Percentiles rank a stretch among this genome's conserved stretches.
Evolutionary conservation across 2,329 filamentous ascomycete species (phyloP).

Genomic region (Aspergillus tubingensis): DNA sequence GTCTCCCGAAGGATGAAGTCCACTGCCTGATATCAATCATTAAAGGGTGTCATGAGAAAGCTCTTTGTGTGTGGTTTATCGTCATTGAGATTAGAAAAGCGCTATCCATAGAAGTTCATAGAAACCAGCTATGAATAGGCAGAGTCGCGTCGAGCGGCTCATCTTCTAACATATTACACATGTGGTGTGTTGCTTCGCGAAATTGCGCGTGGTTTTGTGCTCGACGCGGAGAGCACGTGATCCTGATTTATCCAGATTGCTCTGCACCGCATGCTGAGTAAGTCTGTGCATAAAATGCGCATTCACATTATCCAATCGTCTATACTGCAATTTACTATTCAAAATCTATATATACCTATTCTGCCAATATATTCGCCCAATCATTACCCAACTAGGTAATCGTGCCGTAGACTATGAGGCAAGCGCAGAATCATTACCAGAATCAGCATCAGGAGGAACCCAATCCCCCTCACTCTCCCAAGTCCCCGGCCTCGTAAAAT

Average conservation of each 20-base stretch:
- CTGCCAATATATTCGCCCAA: too few species aligned
- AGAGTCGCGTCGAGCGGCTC: not conserved
- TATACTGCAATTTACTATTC: not conserved
- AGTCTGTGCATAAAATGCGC: not conserved
- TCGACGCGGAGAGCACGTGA: not conserved
- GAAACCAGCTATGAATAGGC: too few species aligned
- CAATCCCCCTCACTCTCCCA: slow-evolving; percentile 35
- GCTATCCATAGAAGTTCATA: not conserved
- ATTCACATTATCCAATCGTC: not conserved
- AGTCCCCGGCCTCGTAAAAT: slow-evolving; percentile 39
- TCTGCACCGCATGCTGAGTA: too few species aligned
- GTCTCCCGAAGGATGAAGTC: slow-evolving; percentile 39
- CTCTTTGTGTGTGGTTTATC: slow-evolving; percentile 42
- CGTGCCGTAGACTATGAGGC: too few species aligned
- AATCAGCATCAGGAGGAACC: not conserved
- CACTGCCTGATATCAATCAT: slow-evolving; percentile 23
- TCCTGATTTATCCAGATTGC: too few species aligned
- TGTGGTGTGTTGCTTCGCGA: not conserved
- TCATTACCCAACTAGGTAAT: too few species aligned
- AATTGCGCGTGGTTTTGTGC: not conserved
- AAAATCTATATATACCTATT: too few species aligned
- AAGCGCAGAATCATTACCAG: too few species aligned
- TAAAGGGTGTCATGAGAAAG: slow-evolving; percentile 40
- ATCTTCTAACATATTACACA: too few species aligned
- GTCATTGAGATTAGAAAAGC: slow-evolving; percentile 40